Evolutionary conservation across 75 land plant genomes (phyloP), one percentile per base, ranked within the genome.

Genomic region (Sequoia sempervirens): DNA sequence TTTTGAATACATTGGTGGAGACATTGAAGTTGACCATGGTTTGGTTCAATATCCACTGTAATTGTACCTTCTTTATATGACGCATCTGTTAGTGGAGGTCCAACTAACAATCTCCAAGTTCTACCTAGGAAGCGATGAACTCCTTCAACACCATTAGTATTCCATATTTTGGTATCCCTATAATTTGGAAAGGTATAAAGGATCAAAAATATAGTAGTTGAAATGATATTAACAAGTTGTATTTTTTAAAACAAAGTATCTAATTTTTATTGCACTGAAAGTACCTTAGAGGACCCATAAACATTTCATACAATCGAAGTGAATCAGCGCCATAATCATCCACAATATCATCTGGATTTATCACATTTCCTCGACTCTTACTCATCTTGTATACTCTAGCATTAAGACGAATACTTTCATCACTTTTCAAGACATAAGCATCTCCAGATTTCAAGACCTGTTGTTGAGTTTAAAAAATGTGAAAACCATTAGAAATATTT

Each of bases 251-350:
- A 2, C 12, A 30, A 70, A 70, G 36, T 30, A 70, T 70, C 4
- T 32, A 32, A 1, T 70, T 3, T 70, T 12, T 30, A 69, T 28
- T 30, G 15, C 12, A 30, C 54, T 1, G 69, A 80, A 47, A 37
- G 12, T 47, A 96, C 99, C 99, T 93, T 58, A 96, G 85, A 66
- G 99, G 99, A 17, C 99, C 99, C 99, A 96, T 95, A 87, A 96
- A 96, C 99, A 96, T 96, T 88, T 96, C 99, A 91, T 96, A 96
- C 38, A 96, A 89, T 28, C 99, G 94, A 47, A 96, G 91, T 81
- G 99, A 95, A 88, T 96, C 99, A 37, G 99, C 97, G 83, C 99
- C 99, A 89, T 93, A 96, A 52, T 96, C 96, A 64, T 86, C 86
- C 82, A 96, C 94, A 84, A 96, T 91, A 89, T 95, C 99, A 88